Evolutionary conservation across 2,329 filamentous ascomycete species (phyloP).

Genomic region (Colletotrichum falcatum): DNA sequence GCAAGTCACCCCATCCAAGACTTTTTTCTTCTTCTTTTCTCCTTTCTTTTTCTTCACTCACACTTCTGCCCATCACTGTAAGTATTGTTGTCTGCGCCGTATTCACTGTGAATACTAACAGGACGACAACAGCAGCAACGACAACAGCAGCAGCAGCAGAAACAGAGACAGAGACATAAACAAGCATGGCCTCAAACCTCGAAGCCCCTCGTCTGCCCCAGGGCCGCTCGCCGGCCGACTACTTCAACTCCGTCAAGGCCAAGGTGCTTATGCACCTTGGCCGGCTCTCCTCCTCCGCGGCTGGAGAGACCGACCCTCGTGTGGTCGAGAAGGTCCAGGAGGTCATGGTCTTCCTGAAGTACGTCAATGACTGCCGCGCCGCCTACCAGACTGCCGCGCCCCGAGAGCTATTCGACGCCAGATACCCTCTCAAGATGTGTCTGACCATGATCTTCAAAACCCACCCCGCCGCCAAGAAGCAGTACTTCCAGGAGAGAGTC

Average conservation of each 20-base stretch:
- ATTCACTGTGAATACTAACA: not conserved
- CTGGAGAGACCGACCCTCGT: not conserved
- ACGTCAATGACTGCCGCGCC: not conserved
- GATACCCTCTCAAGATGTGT: not conserved
- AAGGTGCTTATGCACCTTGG: not conserved
- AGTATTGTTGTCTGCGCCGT: not conserved
- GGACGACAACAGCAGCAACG: not conserved
- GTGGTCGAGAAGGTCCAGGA: not conserved
- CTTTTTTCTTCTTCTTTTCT: not conserved
- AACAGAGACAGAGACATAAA: no score
- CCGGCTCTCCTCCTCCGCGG: not conserved
- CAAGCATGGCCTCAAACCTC: not conserved
- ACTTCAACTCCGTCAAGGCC: not conserved
- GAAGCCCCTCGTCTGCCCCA: not conserved
- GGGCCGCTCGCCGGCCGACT: not conserved
- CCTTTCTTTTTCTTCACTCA: not conserved
- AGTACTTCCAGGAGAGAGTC: not conserved
- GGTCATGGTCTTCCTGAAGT: not conserved
- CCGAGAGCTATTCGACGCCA: not conserved
- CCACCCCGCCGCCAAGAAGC: not conserved
- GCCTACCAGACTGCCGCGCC: not conserved
- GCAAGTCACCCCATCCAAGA: no score
- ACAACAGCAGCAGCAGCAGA: not conserved
- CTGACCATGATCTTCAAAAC: slow-evolving; percentile 1
- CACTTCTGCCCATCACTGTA: not conserved